Conservation (phyloP, 345 rosid genomes). For the Stellera chamaejasme region DNA sequence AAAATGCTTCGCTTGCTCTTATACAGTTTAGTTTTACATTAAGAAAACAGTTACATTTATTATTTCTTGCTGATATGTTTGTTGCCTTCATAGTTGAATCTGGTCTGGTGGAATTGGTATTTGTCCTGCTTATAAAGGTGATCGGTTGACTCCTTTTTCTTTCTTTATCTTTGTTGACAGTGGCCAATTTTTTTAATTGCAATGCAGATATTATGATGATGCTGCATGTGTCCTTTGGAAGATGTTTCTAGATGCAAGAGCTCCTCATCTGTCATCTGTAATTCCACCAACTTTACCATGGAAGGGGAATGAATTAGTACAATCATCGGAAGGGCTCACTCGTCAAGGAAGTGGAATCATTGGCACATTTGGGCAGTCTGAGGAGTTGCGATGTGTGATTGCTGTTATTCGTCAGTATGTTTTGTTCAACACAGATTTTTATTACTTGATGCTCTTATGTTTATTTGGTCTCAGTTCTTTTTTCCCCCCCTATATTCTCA, state of each 20-base stretch:
- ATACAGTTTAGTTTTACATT: too few species aligned
- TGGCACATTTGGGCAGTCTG: slow-evolving; percentile 89
- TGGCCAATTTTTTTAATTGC: slow-evolving; percentile 8
- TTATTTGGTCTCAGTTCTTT: slow-evolving; percentile 1
- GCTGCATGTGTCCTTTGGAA: slow-evolving; percentile 95
- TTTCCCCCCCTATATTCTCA: slow-evolving; percentile 23
- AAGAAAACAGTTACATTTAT: too few species aligned
- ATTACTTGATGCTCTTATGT: background rate
- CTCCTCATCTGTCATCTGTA: slow-evolving; percentile 91
- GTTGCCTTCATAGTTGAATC: too few species aligned
- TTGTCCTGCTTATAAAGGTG: background rate
- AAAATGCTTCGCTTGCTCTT: too few species aligned
- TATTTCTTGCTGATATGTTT: too few species aligned
- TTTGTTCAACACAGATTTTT: slow-evolving; percentile 3
- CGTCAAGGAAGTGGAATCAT: slow-evolving; percentile 97
- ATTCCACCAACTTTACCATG: slow-evolving; percentile 94
- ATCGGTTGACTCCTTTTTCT: background rate
- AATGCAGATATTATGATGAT: slow-evolving; percentile 87
- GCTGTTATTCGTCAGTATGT: slow-evolving; percentile 94
- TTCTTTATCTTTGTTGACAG: background rate
- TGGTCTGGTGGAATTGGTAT: too few species aligned
- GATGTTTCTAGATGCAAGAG: slow-evolving; percentile 97
- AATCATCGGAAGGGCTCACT: slow-evolving; percentile 76
- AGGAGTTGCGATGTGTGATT: slow-evolving; percentile 98
- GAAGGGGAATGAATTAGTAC: slow-evolving; percentile 82